phyloP scores from a whole-genome alignment of 2,329 filamentous ascomycete species.

The Colletotrichum euphorbiae region DNA sequence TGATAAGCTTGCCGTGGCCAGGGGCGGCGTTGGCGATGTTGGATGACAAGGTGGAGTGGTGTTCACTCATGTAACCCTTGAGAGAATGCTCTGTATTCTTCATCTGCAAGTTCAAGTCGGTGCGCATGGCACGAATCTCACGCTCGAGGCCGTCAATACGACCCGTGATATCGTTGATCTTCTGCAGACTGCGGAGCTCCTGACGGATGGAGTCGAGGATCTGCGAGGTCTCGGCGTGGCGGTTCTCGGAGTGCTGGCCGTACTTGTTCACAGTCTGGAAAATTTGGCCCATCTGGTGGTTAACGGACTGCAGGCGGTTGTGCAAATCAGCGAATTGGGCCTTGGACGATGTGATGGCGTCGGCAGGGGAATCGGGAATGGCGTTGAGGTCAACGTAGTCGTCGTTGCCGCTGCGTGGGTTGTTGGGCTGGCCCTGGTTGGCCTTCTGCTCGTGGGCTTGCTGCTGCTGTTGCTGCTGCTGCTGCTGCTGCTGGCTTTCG shows the following conservation, averaged over 20 bases:
- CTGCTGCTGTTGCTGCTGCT: constrained; percentile 49
- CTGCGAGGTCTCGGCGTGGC: constrained; percentile 65
- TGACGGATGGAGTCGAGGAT: constrained; percentile 60
- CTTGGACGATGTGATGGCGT: constrained; percentile 60
- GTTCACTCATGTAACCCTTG: constrained; percentile 63
- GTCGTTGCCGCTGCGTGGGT: constrained; percentile 43
- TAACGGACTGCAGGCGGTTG: constrained; percentile 80
- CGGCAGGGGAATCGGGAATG: constrained; percentile 61
- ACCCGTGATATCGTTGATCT: constrained; percentile 56
- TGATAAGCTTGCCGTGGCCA: constrained; percentile 68
- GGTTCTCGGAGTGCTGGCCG: constrained; percentile 64
- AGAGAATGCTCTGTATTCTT: constrained; percentile 64
- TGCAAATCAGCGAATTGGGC: constrained; percentile 86
- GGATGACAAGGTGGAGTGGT: constrained; percentile 62
- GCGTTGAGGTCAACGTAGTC: constrained; percentile 52
- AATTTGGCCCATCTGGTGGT: constrained; percentile 74
- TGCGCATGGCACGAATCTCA: constrained; percentile 69
- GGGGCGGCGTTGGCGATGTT: constrained; percentile 61
- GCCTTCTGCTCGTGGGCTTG: constrained; percentile 46
- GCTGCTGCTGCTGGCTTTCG: constrained; percentile 35
- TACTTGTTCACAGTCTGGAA: constrained; percentile 67
- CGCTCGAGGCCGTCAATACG: constrained; percentile 66
- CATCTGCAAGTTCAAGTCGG: constrained; percentile 63
- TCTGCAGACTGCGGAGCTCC: constrained; percentile 58
- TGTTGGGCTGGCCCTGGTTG: constrained; percentile 44